These are phyloP conservation scores for Aphanoascus verrucosus DNA, from an alignment of 2,329 filamentous ascomycete genomes.

Conservation along the genomic window DNA sequence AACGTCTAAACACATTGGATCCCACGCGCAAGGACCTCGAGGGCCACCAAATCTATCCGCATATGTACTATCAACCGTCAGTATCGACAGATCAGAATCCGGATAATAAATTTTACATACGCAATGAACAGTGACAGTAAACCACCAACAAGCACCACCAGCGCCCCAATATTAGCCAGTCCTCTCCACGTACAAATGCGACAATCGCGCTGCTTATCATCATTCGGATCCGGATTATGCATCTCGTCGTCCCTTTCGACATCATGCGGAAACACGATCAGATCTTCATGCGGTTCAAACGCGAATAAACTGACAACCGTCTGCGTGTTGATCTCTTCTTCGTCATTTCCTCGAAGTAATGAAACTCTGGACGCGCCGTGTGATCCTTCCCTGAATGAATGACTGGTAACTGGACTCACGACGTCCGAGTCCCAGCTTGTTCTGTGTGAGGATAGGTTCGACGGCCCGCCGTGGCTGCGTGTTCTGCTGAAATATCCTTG, in stretches of 20 bases:
- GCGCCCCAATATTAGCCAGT: slow-evolving; percentile 52
- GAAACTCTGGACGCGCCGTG: slow-evolving; percentile 51
- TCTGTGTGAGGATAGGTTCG: slow-evolving; percentile 47
- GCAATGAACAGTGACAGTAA: slow-evolving; percentile 56
- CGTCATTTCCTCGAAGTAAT: slow-evolving; percentile 53
- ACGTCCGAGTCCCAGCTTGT: slow-evolving; percentile 56
- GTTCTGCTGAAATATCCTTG: slow-evolving; percentile 1
- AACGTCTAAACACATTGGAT: slow-evolving; percentile 42
- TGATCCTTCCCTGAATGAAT: slow-evolving; percentile 42
- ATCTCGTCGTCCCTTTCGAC: slow-evolving; percentile 63
- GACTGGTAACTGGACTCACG: slow-evolving; percentile 44
- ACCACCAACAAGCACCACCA: slow-evolving; percentile 50
- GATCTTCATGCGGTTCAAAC: slow-evolving; percentile 55
- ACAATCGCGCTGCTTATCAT: slow-evolving; percentile 51
- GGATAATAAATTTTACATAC: slow-evolving; percentile 54
- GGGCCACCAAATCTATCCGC: background rate
- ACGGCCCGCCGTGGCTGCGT: slow-evolving; percentile 25
- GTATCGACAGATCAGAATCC: background rate
- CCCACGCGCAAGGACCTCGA: slow-evolving; percentile 22
- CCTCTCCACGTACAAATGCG: slow-evolving; percentile 57
- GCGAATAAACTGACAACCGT: slow-evolving; percentile 65
- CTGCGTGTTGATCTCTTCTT: slow-evolving; percentile 57
- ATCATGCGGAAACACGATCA: slow-evolving; percentile 59
- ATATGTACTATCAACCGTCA: slow-evolving; percentile 2
- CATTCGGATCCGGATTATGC: slow-evolving; percentile 59